A percentile compares a stretch with the other conserved stretches of the same genome.
Evolutionary conservation across 345 rosid genomes (phyloP).

Genomic region (Populus euphratica): DNA sequence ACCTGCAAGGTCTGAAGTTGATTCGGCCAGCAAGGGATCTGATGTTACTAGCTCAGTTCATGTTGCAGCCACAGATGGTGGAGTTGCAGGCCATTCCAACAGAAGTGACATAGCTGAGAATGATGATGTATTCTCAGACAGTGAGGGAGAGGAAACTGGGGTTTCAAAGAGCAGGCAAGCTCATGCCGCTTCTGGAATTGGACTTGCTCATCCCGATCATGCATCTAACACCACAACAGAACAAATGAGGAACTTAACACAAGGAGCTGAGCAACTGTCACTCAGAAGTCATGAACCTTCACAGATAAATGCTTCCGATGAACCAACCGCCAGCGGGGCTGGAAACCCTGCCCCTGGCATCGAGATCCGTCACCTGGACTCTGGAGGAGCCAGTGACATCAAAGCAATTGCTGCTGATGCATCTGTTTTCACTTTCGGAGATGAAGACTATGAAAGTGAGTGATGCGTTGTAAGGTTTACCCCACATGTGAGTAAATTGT

Average conservation of each 20-base stretch:
- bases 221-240: slow-evolving; percentile 1
- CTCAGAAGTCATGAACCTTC: slow-evolving; percentile 3
- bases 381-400: slow-evolving; percentile 44
- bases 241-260: slow-evolving; percentile 16
- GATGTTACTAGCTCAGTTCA: neutral
- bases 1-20: slow-evolving; percentile 8
- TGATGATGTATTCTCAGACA: slow-evolving; percentile 73
- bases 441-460: slow-evolving; percentile 72
- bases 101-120: slow-evolving; percentile 8
- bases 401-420: slow-evolving; percentile 89
- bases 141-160: slow-evolving; percentile 60
- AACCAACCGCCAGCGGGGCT: slow-evolving; percentile 5
- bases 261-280: slow-evolving; percentile 15
- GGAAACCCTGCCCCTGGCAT: slow-evolving; percentile 18
- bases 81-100: slow-evolving; percentile 4
- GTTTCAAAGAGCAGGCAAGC: slow-evolving; percentile 31
- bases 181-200: neutral
- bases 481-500: neutral
- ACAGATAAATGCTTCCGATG: slow-evolving; percentile 8
- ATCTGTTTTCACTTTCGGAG: slow-evolving; percentile 73
- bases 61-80: neutral
- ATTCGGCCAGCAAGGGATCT: slow-evolving; percentile 8
- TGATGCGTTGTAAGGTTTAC: slow-evolving; percentile 15
- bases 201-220: slow-evolving; percentile 3
- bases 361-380: slow-evolving; percentile 27